Conservation (phyloP, 164 flowering plant genomes). For the Platanus orientalis region DNA sequence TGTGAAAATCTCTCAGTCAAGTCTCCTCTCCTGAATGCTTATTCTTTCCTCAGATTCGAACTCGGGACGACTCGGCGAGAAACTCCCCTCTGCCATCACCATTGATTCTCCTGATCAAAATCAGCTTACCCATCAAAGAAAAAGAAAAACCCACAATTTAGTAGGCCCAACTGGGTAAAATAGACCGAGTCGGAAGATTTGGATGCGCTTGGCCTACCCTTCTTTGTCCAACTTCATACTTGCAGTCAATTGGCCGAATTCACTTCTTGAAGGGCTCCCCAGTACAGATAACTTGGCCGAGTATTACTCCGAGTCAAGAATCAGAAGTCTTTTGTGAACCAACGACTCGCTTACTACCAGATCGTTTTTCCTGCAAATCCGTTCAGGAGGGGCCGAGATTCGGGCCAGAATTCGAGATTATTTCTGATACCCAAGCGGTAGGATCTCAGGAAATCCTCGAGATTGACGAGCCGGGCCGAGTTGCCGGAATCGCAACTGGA, state of each 20-base stretch:
- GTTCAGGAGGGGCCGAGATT: constrained; percentile 46
- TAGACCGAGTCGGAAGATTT: too few species aligned
- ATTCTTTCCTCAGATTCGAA: constrained; percentile 28
- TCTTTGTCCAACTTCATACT: not conserved
- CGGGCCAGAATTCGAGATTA: constrained; percentile 38
- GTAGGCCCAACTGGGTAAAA: too few species aligned
- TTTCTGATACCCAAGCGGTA: constrained; percentile 29
- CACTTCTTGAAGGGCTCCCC: not conserved
- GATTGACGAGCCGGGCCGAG: constrained; percentile 26
- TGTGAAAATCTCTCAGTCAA: not conserved
- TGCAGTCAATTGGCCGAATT: not conserved
- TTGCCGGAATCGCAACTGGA: constrained; percentile 31
- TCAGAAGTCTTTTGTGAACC: too few species aligned
- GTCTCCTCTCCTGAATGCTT: too few species aligned
- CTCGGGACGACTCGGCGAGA: constrained; percentile 51
- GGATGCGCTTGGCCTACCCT: too few species aligned
- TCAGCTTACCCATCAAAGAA: too few species aligned
- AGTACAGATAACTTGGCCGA: not conserved
- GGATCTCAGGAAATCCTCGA: constrained; percentile 35
- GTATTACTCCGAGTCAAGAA: not conserved
- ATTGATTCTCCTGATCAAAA: constrained; percentile 22
- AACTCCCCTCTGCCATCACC: constrained; percentile 39
- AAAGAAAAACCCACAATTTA: too few species aligned
- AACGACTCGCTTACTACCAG: too few species aligned
- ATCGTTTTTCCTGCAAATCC: constrained; percentile 26